Evolutionary conservation across 2,329 filamentous ascomycete genomes (phyloP), one percentile per base, ranked within the genome.

Genomic region (Zarea fungicola): DNA sequence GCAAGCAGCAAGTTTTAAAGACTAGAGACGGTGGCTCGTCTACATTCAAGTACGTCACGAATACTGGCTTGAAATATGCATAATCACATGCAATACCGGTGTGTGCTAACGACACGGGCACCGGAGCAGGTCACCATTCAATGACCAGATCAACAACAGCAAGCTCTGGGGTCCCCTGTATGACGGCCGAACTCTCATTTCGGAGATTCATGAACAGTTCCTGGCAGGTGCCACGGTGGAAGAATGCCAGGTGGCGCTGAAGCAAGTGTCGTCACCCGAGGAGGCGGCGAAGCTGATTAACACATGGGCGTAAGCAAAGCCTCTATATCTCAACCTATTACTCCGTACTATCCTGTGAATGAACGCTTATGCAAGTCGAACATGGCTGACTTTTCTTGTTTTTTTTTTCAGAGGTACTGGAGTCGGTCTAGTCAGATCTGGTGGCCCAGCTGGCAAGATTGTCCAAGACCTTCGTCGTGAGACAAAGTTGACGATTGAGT

Each of bases 391-490:
- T n/a, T n/a, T n/a, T n/a, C n/a, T n/a, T n/a, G n/a, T n/a, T n/a
- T n/a, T n/a, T n/a, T n/a, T n/a, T n/a, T 26, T 4, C 31, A 69
- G 66, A 6, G 73, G 73, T 35, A 69, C 72, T 5, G 72, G 63
- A 0, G 66, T 76, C 16, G 73, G 73, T 3, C 55, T 75, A 22
- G 65, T 76, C n/a, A 69, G 60, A n/a, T 63, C 68, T 22, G 56
- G 56, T 5, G 62, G 66, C 16, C 65, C 70, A 8, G 67, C 71
- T 1, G 69, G 62, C 0, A 67, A 73, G 16, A 72, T 75, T 52
- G 70, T 75, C 3, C 60, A 56, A n/a, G 63, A 73, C 48, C 62
- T 68, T 9, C 62, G 68, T 16, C 62, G 69, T 41, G 65, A 61
- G 11, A 65, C 71, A 4, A 65, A 59, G 49, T 53, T 58, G 44